Evolutionary conservation across 2,329 filamentous ascomycete genomes (phyloP).

Genomic region (Claviceps arundinis): DNA sequence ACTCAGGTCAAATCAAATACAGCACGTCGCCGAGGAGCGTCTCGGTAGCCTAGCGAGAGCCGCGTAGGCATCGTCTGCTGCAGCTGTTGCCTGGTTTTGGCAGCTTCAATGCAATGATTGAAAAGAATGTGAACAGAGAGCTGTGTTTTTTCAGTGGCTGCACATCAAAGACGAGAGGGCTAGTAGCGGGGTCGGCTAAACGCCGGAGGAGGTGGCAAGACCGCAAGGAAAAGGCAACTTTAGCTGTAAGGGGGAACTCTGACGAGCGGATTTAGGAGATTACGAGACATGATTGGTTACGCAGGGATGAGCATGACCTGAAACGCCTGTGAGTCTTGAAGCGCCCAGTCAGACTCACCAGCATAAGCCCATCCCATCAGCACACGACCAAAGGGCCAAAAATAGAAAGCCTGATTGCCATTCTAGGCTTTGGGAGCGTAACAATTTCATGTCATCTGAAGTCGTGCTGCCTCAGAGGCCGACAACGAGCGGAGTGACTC

Average conservation of each 20-base stretch:
- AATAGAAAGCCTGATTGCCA: constrained; percentile 6
- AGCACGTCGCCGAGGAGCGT: constrained; percentile 5
- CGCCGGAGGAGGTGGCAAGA: background rate
- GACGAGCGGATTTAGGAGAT: background rate
- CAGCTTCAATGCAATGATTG: background rate
- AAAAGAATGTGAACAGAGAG: background rate
- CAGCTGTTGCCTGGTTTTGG: background rate
- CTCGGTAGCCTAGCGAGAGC: constrained; percentile 2
- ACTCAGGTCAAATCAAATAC: constrained; percentile 1
- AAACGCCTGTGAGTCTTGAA: constrained; percentile 8
- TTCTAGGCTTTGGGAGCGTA: background rate
- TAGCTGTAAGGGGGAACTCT: background rate
- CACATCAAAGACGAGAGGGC: background rate
- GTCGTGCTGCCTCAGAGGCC: background rate
- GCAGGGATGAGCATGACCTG: constrained; percentile 10
- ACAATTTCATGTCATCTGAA: background rate
- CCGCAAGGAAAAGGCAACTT: background rate
- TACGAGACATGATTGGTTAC: constrained; percentile 8
- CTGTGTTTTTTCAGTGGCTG: background rate
- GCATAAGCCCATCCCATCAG: background rate
- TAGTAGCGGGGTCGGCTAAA: constrained; percentile 1
- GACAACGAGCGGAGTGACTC: too few relatives aligned
- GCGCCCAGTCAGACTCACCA: constrained; percentile 12
- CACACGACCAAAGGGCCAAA: constrained; percentile 7
- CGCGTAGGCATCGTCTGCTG: constrained; percentile 5